Evolutionary conservation across 305 asterid species (phyloP), one percentile per base, ranked within the genome.

Genomic region (Fraxinus angustifolia): DNA sequence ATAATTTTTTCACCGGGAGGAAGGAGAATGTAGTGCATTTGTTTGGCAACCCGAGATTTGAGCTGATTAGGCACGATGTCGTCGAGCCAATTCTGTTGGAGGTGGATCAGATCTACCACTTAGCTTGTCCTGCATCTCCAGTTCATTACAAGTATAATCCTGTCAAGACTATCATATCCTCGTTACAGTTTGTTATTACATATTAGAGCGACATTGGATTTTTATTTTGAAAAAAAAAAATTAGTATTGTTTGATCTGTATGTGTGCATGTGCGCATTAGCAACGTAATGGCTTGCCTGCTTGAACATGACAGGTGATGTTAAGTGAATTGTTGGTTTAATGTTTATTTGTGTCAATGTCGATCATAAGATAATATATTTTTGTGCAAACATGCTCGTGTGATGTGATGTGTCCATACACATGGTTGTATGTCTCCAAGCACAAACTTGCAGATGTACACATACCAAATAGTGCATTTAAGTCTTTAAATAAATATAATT

Each of bases 71-170:
- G 84, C 99, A 95, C 58, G 99, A 95, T 84, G 99, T 95, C 8
- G 97, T 95, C 8, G 99, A 95, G 82, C 99, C 99, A 14, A 93
- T 93, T 82, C 81, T 95, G 94, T 78, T 95, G 87, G 99, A 95
- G 90, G 99, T 95, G 30, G 99, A 94, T 91, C 98, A 92, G 91
- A 94, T 94, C 91, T 94, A 94, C 81, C 98, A 94, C 78, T 86
- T 95, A 90, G 99, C 98, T 10, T 95, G 99, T 79, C 99, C 99
- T 45, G 99, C 99, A 38, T 95, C 99, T 23, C 98, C 99, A 0
- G 97, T 95, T 79, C 92, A 93, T 88, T 93, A 95, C 70, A 95
- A 93, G 92, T 93, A 90, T 62, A 93, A 95, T 79, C 99, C 98
- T 2, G 97, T 95, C 87, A 95, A 95, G 89, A 95, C 99, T 68